Evolutionary conservation across 2,329 filamentous ascomycete genomes (phyloP).

Genomic region (Penicillium oxalicum): DNA sequence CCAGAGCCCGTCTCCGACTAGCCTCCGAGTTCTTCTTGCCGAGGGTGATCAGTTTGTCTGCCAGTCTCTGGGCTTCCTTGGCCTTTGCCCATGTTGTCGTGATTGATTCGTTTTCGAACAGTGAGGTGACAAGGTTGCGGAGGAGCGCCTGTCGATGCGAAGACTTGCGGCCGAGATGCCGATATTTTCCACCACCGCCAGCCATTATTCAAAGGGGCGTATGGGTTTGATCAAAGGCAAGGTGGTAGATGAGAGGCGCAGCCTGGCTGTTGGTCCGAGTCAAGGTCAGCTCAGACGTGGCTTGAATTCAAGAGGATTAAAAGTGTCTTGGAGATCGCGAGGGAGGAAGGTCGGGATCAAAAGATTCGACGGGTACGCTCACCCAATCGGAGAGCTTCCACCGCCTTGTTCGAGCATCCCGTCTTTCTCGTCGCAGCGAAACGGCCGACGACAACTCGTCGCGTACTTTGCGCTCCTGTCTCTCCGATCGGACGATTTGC

Average conservation of each 20-base stretch:
- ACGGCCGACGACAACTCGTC: not conserved
- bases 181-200: slow-evolving; percentile 78
- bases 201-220: slow-evolving; percentile 56
- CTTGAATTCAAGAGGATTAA: not conserved
- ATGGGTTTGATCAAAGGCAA: not conserved
- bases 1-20: slow-evolving; percentile 65
- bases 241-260: too few species aligned
- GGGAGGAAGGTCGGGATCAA: slow-evolving; percentile 12
- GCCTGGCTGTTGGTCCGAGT: not conserved
- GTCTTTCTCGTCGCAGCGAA: slow-evolving; percentile 8
- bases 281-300: not conserved
- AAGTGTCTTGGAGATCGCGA: not conserved
- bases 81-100: slow-evolving; percentile 94
- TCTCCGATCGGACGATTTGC: not conserved
- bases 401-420: slow-evolving; percentile 17
- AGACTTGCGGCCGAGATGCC: slow-evolving; percentile 78
- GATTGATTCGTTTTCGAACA: slow-evolving; percentile 89
- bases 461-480: not conserved
- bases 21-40: slow-evolving; percentile 90
- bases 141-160: slow-evolving; percentile 86
- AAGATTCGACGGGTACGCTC: slow-evolving; percentile 29
- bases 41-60: slow-evolving; percentile 88
- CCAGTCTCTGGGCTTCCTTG: slow-evolving; percentile 89
- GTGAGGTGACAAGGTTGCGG: slow-evolving; percentile 90
- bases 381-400: slow-evolving; percentile 33